phyloP scores from a whole-genome alignment of 208 protist species.

The Trypanosoma cruzi region DNA sequence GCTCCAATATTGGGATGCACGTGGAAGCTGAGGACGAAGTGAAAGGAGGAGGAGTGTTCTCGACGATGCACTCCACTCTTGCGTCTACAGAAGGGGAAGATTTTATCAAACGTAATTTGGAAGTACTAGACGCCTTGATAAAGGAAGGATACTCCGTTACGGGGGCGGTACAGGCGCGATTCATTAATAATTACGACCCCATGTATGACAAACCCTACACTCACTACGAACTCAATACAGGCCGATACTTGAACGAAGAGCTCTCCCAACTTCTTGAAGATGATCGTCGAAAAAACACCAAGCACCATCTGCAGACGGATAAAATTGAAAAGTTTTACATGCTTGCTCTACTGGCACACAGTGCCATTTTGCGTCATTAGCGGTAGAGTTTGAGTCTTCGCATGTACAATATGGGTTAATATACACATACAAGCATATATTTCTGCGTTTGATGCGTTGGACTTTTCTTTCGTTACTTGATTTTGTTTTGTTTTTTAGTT shows the following conservation, averaged over 20 bases:
- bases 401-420: background rate
- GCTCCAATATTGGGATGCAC: no score
- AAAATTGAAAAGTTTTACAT: conserved; percentile 28
- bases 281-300: conserved; percentile 45
- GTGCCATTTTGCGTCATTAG: conserved; percentile 20
- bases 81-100: background rate
- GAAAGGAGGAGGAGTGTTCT: background rate
- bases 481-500: no score
- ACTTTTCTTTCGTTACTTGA: no score
- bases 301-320: conserved; percentile 41
- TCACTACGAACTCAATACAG: conserved; percentile 35
- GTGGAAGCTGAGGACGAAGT: background rate
- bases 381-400: background rate
- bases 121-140: background rate
- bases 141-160: conserved; percentile 17
- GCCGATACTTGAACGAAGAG: conserved; percentile 46
- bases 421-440: background rate
- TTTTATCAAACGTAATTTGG: background rate
- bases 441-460: no score
- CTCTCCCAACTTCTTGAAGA: conserved; percentile 51
- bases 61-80: background rate
- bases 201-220: conserved; percentile 43
- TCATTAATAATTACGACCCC: conserved; percentile 59
- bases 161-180: conserved; percentile 40
- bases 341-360: conserved; percentile 11